Evolutionary conservation across 2,329 filamentous ascomycete species (phyloP).

Genomic region (Penicillium brasilianum): DNA sequence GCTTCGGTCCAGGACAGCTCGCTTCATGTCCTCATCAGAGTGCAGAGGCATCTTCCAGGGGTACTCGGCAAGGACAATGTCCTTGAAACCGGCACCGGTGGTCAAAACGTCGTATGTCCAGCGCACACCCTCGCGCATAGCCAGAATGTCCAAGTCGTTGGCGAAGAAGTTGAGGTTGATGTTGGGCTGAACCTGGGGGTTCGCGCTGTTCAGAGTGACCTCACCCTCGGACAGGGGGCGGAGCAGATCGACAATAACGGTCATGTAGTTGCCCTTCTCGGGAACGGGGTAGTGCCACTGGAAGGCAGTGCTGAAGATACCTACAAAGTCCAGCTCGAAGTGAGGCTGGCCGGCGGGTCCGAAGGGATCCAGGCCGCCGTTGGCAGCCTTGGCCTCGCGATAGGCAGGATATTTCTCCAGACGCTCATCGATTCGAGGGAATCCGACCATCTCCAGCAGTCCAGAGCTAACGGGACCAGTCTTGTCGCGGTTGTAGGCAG

Average conservation of each 20-base stretch:
- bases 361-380: slow-evolving; percentile 58
- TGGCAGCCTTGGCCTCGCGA: slow-evolving; percentile 46
- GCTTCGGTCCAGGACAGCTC: slow-evolving; percentile 61
- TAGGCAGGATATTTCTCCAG: slow-evolving; percentile 58
- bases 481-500: slow-evolving; percentile 46
- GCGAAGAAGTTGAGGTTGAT: slow-evolving; percentile 55
- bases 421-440: slow-evolving; percentile 63
- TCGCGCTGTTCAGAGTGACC: slow-evolving; percentile 48
- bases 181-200: slow-evolving; percentile 46
- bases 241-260: slow-evolving; percentile 61
- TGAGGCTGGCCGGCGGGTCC: slow-evolving; percentile 63
- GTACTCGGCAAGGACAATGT: slow-evolving; percentile 52
- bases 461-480: slow-evolving; percentile 49
- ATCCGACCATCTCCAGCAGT: slow-evolving; percentile 59
- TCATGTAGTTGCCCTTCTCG: slow-evolving; percentile 57
- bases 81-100: slow-evolving; percentile 61
- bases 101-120: slow-evolving; percentile 62
- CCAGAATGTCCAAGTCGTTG: slow-evolving; percentile 59
- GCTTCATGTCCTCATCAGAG: slow-evolving; percentile 62
- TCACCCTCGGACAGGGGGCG: slow-evolving; percentile 52
- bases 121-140: slow-evolving; percentile 64
- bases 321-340: slow-evolving; percentile 67
- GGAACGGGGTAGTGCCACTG: slow-evolving; percentile 56
- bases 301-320: slow-evolving; percentile 60
- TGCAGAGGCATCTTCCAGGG: slow-evolving; percentile 65